These are phyloP conservation scores for Babesia sp. DNA, from an alignment of 169 alveolate genomes.

Conservation along the genomic window DNA sequence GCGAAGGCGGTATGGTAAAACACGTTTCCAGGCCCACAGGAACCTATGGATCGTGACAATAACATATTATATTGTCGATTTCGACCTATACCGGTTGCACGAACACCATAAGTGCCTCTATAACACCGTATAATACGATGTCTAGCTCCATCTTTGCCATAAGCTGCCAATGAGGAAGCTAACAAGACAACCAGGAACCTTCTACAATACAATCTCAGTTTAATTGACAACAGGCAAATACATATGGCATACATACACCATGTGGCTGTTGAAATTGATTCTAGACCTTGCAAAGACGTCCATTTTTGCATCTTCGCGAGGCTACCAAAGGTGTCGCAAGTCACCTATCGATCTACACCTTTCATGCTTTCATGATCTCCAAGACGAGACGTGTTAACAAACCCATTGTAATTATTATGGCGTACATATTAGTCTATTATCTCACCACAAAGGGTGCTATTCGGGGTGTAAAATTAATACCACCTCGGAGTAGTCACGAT, in stretches of 20 bases:
- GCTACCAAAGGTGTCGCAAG: not conserved
- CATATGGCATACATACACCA: not conserved
- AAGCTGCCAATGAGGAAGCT: not conserved
- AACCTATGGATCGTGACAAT: not conserved
- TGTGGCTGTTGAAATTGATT: not conserved
- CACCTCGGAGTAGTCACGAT: too few relatives aligned
- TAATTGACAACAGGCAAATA: not conserved
- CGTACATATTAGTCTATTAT: not conserved
- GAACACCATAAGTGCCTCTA: not conserved
- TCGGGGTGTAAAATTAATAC: not conserved
- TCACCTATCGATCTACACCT: not conserved
- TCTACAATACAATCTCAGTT: not conserved
- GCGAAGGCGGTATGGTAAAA: not conserved
- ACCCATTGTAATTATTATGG: not conserved
- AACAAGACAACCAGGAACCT: not conserved
- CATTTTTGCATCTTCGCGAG: constrained; percentile 25
- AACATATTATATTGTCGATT: not conserved
- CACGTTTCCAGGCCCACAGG: not conserved
- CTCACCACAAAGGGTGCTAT: not conserved
- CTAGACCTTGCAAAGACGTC: not conserved
- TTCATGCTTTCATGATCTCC: not conserved
- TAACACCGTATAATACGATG: not conserved
- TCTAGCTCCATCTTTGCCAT: not conserved
- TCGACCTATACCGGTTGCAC: not conserved
- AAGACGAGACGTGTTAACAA: not conserved